Percentiles rank a stretch among this genome's conserved stretches.
Conservation (phyloP, 1,284 basidiomycete species). For the Leccinum subspadiceum region DNA sequence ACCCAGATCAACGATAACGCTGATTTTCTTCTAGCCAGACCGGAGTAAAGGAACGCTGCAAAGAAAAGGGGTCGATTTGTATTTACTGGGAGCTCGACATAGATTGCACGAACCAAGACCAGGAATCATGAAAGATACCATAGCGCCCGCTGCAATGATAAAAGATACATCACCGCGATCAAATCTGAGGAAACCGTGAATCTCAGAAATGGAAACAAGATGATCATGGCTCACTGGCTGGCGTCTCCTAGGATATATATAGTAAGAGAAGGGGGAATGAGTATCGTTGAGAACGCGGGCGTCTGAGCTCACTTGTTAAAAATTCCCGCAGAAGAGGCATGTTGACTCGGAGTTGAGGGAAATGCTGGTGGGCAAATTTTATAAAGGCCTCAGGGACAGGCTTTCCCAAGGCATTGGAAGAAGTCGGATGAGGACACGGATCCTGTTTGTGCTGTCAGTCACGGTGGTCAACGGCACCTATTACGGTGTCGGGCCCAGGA, state of each 20-base stretch:
- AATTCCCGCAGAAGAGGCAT: no score
- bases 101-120: constrained; percentile 52
- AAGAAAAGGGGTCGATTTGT: constrained; percentile 7
- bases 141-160: constrained; percentile 74
- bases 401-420: background rate
- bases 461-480: background rate
- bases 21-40: constrained; percentile 75
- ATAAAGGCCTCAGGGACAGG: no score
- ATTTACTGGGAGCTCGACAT: constrained; percentile 1
- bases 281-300: background rate
- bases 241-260: constrained; percentile 19
- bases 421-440: background rate
- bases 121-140: constrained; percentile 82
- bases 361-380: no score
- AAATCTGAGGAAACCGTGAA: constrained; percentile 39
- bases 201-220: background rate
- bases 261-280: constrained; percentile 7
- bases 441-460: background rate
- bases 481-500: background rate
- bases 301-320: no score
- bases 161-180: constrained; percentile 75
- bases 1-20: constrained; percentile 70
- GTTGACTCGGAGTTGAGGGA: no score
- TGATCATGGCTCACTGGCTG: constrained; percentile 25
- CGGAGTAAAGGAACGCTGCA: constrained; percentile 83